Base-by-base conservation (phyloP, 768 basidiomycete genomes). In the Gelatoporia subvermispora region DNA sequence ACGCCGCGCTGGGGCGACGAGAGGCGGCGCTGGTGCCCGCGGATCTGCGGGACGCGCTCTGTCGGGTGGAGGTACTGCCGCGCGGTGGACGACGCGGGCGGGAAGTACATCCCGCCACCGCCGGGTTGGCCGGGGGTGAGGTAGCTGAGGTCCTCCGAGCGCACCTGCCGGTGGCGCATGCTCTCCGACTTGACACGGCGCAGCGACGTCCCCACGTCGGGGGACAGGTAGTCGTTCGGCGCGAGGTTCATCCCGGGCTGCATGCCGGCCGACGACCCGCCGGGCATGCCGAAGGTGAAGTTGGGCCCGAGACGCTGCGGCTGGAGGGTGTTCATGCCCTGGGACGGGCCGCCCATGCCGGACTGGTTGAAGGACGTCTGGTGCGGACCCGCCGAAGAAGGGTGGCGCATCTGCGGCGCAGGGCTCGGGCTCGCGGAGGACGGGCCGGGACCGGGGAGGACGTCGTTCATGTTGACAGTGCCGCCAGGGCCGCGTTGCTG, bases 141-240 rank as follows among this genome's bases (percentile, higher is more conserved):
- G 49, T 63, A 65, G 22, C 62, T 65, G 35, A 84, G 68, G 58
- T 86, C 86, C 62, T 88, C 85, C 35, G 79, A 81, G 52, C 82
- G 79, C 25, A 75, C 76, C 17, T 72, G 71, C 15, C 84, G 71
- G 8, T 64, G 62, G n/a, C 69, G 66, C 17, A 71, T 67, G 48
- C 65, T 60, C 47, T 81, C 79, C 9, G 78, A 79, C 53, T 73
- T 75, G 43, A 68, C 66, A 17, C 82, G 73, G 43, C 79, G 75
- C n/a, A 84, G 54, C 43, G 50, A 42, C 37, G 65, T 57, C 22
- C 63, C 69, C 21, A 55, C 53, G 49, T 65, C 71, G 11, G 69
- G 66, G 10, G 68, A 65, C 16, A 72, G 63, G 57, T 58, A 72
- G 47, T 60, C 52, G 48, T 7, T 25, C 11, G 45, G 28, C 28